These are phyloP conservation scores for Leccinum longicurvipes DNA, from an alignment of 768 basidiomycete genomes.

Conservation along the genomic window DNA sequence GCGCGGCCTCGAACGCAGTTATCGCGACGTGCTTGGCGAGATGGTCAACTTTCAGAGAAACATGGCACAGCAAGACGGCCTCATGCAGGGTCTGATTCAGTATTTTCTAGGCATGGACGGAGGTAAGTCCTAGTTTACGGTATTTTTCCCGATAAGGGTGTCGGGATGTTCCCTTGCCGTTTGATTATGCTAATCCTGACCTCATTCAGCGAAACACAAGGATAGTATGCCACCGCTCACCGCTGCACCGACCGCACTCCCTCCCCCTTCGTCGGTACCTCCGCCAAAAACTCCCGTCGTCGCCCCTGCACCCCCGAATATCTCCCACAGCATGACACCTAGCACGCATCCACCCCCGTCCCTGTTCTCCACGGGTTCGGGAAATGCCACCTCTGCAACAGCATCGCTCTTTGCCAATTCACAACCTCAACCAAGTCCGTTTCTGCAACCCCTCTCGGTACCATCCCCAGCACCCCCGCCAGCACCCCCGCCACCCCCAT, in stretches of 20 bases:
- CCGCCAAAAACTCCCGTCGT: slow-evolving; percentile 21
- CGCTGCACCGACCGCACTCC: slow-evolving; percentile 11
- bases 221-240: slow-evolving; percentile 15
- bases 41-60: slow-evolving; percentile 70
- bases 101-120: slow-evolving; percentile 75
- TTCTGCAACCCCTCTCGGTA: slow-evolving; percentile 22
- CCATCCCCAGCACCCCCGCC: slow-evolving; percentile 16
- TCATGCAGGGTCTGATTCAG: slow-evolving; percentile 78
- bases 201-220: slow-evolving; percentile 21
- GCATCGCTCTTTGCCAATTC: slow-evolving; percentile 17
- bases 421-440: slow-evolving; percentile 30
- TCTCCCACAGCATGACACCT: slow-evolving; percentile 30
- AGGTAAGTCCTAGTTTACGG: slow-evolving; percentile 34
- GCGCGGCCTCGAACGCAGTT: slow-evolving; percentile 57
- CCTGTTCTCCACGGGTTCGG: slow-evolving; percentile 20
- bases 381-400: slow-evolving; percentile 11
- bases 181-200: slow-evolving; percentile 5
- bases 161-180: not conserved
- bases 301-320: slow-evolving; percentile 6
- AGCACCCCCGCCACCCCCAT: not conserved
- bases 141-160: not conserved
- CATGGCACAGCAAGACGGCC: slow-evolving; percentile 79
- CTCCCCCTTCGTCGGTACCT: slow-evolving; percentile 5
- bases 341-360: slow-evolving; percentile 31
- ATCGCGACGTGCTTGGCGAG: slow-evolving; percentile 66